phyloP scores from a whole-genome alignment of 2,329 filamentous ascomycete genomes.

The Aaosphaeria arxii region DNA sequence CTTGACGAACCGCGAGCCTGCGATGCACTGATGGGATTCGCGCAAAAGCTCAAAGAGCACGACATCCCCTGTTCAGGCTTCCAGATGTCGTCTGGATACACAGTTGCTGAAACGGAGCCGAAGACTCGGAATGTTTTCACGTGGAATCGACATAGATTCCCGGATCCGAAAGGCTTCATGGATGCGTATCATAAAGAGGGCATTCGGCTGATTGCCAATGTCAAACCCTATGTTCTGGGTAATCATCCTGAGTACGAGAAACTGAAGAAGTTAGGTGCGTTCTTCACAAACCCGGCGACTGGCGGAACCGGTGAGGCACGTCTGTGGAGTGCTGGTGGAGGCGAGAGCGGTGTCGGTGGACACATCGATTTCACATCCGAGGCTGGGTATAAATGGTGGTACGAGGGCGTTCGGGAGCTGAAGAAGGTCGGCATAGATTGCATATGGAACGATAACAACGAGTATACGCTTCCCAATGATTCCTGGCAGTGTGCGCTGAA shows the following conservation, averaged over 20 bases:
- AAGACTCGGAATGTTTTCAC: slow-evolving; percentile 70
- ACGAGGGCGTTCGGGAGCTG: slow-evolving; percentile 61
- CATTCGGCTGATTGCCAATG: slow-evolving; percentile 67
- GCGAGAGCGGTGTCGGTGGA: slow-evolving; percentile 65
- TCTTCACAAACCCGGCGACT: slow-evolving; percentile 60
- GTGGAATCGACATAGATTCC: slow-evolving; percentile 70
- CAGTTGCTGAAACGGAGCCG: slow-evolving; percentile 62
- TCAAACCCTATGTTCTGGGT: slow-evolving; percentile 69
- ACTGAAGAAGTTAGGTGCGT: slow-evolving; percentile 56
- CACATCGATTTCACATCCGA: slow-evolving; percentile 72
- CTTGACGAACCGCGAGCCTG: slow-evolving; percentile 54
- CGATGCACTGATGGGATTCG: slow-evolving; percentile 60
- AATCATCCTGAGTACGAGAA: slow-evolving; percentile 66
- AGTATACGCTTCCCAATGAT: slow-evolving; percentile 66
- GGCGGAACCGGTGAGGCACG: slow-evolving; percentile 54
- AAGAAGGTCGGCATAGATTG: slow-evolving; percentile 65
- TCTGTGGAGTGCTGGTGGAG: slow-evolving; percentile 71
- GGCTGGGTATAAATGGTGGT: slow-evolving; percentile 69
- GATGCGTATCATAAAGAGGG: slow-evolving; percentile 61
- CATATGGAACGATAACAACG: slow-evolving; percentile 80
- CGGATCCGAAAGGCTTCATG: slow-evolving; percentile 63
- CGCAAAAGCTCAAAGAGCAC: slow-evolving; percentile 59
- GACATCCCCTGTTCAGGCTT: slow-evolving; percentile 69
- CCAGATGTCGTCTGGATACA: slow-evolving; percentile 72
- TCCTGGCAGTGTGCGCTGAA: slow-evolving; percentile 62